These are phyloP conservation scores for Cladosporium sp. DNA, from an alignment of 2,329 filamentous ascomycete species.

Conservation along the genomic window DNA sequence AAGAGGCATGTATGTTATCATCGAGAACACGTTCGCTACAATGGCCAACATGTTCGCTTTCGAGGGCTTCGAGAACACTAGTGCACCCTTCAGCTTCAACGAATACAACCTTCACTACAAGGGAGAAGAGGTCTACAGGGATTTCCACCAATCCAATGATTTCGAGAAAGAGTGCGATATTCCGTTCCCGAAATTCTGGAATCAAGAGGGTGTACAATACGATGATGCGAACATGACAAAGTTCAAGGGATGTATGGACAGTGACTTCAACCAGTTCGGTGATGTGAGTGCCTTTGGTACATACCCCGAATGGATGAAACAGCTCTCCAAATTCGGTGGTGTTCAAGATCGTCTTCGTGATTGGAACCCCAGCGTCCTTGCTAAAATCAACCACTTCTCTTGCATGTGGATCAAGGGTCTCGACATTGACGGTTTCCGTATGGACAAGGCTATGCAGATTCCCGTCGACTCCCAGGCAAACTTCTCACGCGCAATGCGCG, in stretches of 20 bases:
- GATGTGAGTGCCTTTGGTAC: constrained; percentile 65
- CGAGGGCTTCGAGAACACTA: constrained; percentile 59
- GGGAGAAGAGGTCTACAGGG: constrained; percentile 54
- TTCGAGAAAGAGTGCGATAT: constrained; percentile 54
- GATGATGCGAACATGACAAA: constrained; percentile 47
- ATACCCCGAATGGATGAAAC: constrained; percentile 63
- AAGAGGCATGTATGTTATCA: constrained; percentile 64
- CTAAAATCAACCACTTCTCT: constrained; percentile 60
- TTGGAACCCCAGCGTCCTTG: constrained; percentile 59
- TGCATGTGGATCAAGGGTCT: constrained; percentile 63
- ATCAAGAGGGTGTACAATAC: constrained; percentile 56
- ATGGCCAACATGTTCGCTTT: constrained; percentile 65
- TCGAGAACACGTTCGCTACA: constrained; percentile 67
- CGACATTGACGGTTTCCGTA: constrained; percentile 67
- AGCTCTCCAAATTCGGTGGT: constrained; percentile 65
- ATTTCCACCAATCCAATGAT: constrained; percentile 57
- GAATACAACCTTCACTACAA: constrained; percentile 64
- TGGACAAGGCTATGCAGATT: constrained; percentile 66
- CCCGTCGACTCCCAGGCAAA: constrained; percentile 62
- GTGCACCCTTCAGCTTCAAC: constrained; percentile 54
- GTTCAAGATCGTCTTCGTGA: constrained; percentile 67
- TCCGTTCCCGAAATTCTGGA: constrained; percentile 62
- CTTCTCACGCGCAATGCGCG: constrained; percentile 57
- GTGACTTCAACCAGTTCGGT: constrained; percentile 65
- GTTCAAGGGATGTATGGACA: constrained; percentile 59